Evolutionary conservation across 2,329 filamentous ascomycete species (phyloP).

Genomic region (Cladosporium sp.): DNA sequence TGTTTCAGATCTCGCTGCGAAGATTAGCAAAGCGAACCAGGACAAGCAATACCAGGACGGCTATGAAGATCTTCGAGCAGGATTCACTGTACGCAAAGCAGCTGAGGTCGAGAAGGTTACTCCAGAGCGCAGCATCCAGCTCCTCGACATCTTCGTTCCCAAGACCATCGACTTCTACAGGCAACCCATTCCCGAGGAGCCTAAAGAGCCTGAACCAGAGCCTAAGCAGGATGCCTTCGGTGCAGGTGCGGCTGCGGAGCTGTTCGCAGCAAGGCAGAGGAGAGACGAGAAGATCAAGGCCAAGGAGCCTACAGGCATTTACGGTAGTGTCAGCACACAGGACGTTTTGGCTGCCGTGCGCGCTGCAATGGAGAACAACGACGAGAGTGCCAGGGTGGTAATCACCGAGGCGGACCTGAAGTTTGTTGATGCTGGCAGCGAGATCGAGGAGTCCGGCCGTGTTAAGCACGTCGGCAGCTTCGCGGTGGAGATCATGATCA

Average conservation of each 20-base stretch:
- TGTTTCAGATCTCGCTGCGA: conserved; percentile 2
- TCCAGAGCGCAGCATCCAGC: conserved; percentile 41
- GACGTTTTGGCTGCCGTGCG: conserved; percentile 50
- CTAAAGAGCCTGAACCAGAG: conserved; percentile 12
- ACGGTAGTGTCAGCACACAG: conserved; percentile 52
- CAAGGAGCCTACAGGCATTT: conserved; percentile 36
- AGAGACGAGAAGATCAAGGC: conserved; percentile 18
- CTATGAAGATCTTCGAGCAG: not conserved
- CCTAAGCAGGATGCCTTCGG: conserved; percentile 6
- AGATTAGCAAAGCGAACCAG: not conserved
- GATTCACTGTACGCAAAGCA: conserved; percentile 18
- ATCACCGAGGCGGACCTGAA: conserved; percentile 48
- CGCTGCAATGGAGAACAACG: conserved; percentile 46
- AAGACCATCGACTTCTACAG: conserved; percentile 44
- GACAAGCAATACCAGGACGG: conserved; percentile 5
- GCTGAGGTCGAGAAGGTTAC: conserved; percentile 38
- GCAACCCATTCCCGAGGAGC: conserved; percentile 35
- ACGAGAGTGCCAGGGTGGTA: conserved; percentile 48
- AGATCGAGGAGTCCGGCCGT: conserved; percentile 34
- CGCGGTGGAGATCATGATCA: conserved; percentile 48
- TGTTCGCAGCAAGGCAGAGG: conserved; percentile 24
- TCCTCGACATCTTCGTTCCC: conserved; percentile 47
- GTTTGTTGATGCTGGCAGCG: conserved; percentile 41
- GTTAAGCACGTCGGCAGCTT: conserved; percentile 53
- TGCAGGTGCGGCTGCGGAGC: conserved; percentile 26